Evolutionary conservation across 345 rosid genomes (phyloP).

Genomic region (Eucalyptus cloeziana): DNA sequence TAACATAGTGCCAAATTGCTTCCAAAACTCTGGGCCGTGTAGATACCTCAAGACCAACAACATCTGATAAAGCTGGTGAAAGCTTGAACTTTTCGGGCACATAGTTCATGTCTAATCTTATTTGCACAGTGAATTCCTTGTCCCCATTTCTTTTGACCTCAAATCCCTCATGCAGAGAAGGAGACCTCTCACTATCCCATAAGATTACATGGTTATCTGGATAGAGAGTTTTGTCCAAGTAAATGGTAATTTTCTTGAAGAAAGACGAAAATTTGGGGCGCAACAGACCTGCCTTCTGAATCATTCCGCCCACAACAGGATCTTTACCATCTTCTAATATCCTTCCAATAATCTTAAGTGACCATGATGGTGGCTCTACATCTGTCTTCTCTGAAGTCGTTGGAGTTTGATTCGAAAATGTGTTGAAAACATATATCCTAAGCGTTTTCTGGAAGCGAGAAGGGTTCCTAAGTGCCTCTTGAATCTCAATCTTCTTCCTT

Average conservation of each 20-base stretch:
- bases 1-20: slow-evolving; percentile 9
- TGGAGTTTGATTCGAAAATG: slow-evolving; percentile 2
- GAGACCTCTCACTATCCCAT: slow-evolving; percentile 6
- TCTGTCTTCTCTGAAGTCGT: background rate
- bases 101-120: slow-evolving; percentile 2
- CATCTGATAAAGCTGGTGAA: slow-evolving; percentile 1
- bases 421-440: slow-evolving; percentile 10
- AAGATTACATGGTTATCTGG: slow-evolving; percentile 8
- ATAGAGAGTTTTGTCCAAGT: slow-evolving; percentile 5
- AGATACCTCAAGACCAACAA: slow-evolving; percentile 2
- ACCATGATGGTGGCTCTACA: slow-evolving; percentile 9
- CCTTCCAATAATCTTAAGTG: slow-evolving; percentile 6
- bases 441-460: slow-evolving; percentile 1
- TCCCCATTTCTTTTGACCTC: slow-evolving; percentile 13
- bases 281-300: background rate
- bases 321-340: slow-evolving; percentile 7
- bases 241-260: slow-evolving; percentile 8
- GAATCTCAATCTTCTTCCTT: slow-evolving; percentile 12
- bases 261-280: slow-evolving; percentile 3
- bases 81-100: slow-evolving; percentile 9
- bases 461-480: slow-evolving; percentile 2
- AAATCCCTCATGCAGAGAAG: slow-evolving; percentile 6
- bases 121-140: slow-evolving; percentile 1
- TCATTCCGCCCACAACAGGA: background rate
- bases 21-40: slow-evolving; percentile 4